Percentiles rank a stretch among this genome's conserved stretches.
Evolutionary conservation across 371 early-diverging fungal genomes (phyloP).

Genomic region (Mycotypha africana): DNA sequence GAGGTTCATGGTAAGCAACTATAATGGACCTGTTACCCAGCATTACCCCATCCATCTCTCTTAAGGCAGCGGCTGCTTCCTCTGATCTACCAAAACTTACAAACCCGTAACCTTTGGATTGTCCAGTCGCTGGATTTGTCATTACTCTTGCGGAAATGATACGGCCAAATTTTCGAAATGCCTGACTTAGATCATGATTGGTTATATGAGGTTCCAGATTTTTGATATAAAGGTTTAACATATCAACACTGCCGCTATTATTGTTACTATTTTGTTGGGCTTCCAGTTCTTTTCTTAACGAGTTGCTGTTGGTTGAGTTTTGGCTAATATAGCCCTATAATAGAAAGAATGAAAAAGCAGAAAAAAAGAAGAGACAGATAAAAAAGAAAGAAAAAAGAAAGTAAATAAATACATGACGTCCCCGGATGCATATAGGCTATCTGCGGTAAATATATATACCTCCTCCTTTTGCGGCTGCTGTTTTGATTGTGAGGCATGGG

Average conservation of each 20-base stretch:
- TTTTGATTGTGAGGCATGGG: slow-evolving; percentile 4
- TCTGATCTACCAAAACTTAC: slow-evolving; percentile 35
- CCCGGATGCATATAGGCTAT: too few species aligned
- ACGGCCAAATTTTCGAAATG: slow-evolving; percentile 37
- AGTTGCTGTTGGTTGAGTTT: too few species aligned
- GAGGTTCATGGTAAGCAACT: slow-evolving; percentile 38
- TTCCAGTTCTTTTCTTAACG: too few species aligned
- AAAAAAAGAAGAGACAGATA: too few species aligned
- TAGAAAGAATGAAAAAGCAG: too few species aligned
- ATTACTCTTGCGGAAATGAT: slow-evolving; percentile 45
- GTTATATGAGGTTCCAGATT: slow-evolving; percentile 44
- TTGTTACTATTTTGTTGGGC: background rate
- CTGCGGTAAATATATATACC: slow-evolving; percentile 4
- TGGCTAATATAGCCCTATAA: too few species aligned
- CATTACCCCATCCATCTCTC: slow-evolving; percentile 25
- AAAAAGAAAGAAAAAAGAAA: too few species aligned
- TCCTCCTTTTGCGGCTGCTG: slow-evolving; percentile 10
- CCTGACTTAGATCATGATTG: slow-evolving; percentile 28
- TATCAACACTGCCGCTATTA: slow-evolving; percentile 14
- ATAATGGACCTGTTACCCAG: slow-evolving; percentile 20
- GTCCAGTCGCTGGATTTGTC: slow-evolving; percentile 32
- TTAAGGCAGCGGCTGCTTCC: slow-evolving; percentile 30
- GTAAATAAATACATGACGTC: too few species aligned
- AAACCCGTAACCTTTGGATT: slow-evolving; percentile 42
- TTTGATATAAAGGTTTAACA: slow-evolving; percentile 45